Base-by-base conservation (phyloP, 345 rosid species). In the Gossypium rotundifolium region DNA sequence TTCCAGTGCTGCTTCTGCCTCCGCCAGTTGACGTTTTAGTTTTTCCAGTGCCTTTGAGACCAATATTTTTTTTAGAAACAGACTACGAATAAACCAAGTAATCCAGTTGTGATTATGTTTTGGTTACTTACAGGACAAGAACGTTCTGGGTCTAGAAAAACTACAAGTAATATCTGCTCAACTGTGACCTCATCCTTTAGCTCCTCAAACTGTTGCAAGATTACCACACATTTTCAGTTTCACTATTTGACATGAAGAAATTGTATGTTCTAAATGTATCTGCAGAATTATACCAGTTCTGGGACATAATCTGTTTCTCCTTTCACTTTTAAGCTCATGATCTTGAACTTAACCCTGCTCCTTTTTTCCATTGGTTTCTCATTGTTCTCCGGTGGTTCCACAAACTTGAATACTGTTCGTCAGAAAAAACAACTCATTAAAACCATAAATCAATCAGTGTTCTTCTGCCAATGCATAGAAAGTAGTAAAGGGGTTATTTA, bases 321-420 rank as follows among this genome's bases (percentile, higher is more conserved):
- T 76, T 87, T 84, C 70, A 88, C 86, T 85, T 88, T 90, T 78
- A 90, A 74, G 81, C 96, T 90, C 91, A 87, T 80, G 71, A 90
- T 90, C 81, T 90, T 90, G 81, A 90, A 88, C 79, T 90, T 90
- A 70, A 85, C 93, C 75, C 65, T 82, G 85, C 84, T 83, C 79
- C 86, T 88, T 81, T 85, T 90, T n/a, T 80, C 88, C 51, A 75
- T 71, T 54, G 90, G 86, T 63, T 83, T 86, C 82, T 85, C 93
- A 59, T 85, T 85, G 23, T 80, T 88, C 81, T 90, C 96, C 4
- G 90, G 93, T 17, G 76, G 87, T 82, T 90, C 96, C 77, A 90
- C 96, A 78, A 90, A 90, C 80, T 90, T 90, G 86, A 90, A 90
- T 10, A 90, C 96, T 90, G 84, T 40, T 54, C 51, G 11, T 53